phyloP scores from a whole-genome alignment of 257 asterid species.

The Misopates orontium region DNA sequence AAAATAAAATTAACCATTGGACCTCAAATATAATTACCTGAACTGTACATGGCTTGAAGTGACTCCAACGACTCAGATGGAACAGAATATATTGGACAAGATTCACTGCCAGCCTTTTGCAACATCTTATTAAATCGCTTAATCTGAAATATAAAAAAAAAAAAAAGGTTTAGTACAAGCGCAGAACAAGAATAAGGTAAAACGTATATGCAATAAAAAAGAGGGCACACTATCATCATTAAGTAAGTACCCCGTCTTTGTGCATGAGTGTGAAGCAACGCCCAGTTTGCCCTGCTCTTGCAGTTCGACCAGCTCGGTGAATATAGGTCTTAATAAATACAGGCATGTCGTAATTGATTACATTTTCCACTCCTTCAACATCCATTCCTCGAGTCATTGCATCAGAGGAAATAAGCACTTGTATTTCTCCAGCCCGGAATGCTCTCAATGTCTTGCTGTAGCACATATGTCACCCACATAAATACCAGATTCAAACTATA shows the following conservation, averaged over 20 bases:
- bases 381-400: slow-evolving; percentile 97
- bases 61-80: slow-evolving; percentile 64
- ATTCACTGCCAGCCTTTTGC: slow-evolving; percentile 61
- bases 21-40: slow-evolving; percentile 43
- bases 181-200: not conserved
- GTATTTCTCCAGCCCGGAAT: slow-evolving; percentile 66
- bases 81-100: slow-evolving; percentile 60
- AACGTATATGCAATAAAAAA: slow-evolving; percentile 6
- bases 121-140: slow-evolving; percentile 58
- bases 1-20: not conserved
- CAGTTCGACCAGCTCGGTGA: slow-evolving; percentile 95
- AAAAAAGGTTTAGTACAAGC: slow-evolving; percentile 15
- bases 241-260: slow-evolving; percentile 62
- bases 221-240: not conserved
- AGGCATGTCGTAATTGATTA: slow-evolving; percentile 88
- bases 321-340: slow-evolving; percentile 67
- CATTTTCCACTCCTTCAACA: slow-evolving; percentile 82
- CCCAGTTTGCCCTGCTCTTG: slow-evolving; percentile 84
- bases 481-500: slow-evolving; percentile 5
- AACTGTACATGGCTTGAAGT: slow-evolving; percentile 43
- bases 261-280: slow-evolving; percentile 73
- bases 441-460: slow-evolving; percentile 77
- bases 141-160: slow-evolving; percentile 56
- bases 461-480: slow-evolving; percentile 20
- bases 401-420: slow-evolving; percentile 84